A percentile compares a stretch with the other conserved stretches of the same genome.
phyloP scores from a whole-genome alignment of 257 asterid species.

The Solanum lignicaule region DNA sequence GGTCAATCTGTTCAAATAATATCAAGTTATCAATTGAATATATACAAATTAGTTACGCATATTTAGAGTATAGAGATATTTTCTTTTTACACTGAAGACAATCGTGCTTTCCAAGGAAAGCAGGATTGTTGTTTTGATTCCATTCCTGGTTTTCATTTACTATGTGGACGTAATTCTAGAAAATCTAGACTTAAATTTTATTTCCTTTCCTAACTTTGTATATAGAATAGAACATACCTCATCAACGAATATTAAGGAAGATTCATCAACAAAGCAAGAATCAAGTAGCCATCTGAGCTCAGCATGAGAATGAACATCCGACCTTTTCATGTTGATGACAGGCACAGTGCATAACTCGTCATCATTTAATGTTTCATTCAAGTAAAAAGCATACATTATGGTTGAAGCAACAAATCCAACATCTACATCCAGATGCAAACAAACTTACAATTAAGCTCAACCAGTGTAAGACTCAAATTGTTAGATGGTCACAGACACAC shows the following conservation, averaged over 20 bases:
- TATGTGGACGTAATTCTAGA: background rate
- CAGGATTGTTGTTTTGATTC: background rate
- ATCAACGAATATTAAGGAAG: constrained; percentile 56
- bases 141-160: background rate
- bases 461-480: background rate
- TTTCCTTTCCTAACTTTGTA: background rate
- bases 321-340: constrained; percentile 65
- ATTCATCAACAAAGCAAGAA: constrained; percentile 59
- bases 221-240: constrained; percentile 37
- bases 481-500: background rate
- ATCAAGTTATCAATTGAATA: background rate
- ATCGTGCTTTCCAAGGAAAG: background rate
- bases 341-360: constrained; percentile 58
- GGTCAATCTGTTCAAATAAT: constrained; percentile 51
- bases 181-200: background rate
- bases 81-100: background rate
- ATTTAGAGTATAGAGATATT: background rate
- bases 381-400: constrained; percentile 69
- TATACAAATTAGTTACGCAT: background rate
- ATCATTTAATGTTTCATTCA: constrained; percentile 30
- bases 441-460: background rate
- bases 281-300: constrained; percentile 64
- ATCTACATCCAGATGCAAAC: constrained; percentile 34
- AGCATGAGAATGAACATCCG: constrained; percentile 35
- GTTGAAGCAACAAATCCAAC: constrained; percentile 69